Evolutionary conservation across 2,329 filamentous ascomycete species (phyloP), one percentile per base, ranked within the genome.

Genomic region (Microsporum audouinii): DNA sequence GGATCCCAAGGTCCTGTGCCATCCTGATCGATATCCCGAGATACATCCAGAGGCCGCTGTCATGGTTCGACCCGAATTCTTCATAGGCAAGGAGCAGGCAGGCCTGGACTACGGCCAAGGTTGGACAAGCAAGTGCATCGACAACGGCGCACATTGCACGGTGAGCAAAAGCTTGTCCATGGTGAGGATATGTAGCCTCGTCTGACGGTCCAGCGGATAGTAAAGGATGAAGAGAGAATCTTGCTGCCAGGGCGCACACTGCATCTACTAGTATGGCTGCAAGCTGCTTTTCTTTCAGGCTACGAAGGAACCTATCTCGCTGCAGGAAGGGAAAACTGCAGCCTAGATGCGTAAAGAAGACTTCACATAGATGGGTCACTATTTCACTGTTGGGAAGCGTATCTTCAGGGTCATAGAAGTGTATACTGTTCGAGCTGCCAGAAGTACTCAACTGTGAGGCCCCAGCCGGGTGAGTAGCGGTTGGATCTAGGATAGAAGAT

Each of bases 1-100:
- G 88, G 65, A 95, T 79, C 0, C 91, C 90, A 7, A 95, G 74
- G 68, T 91, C 87, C 63, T 89, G 83, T 0, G 87, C 87, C 84
- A 91, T 88, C 3, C 90, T 85, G 63, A 95, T 95, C 0, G 90
- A 87, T 58, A 92, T 86, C 0, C 90, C 91, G 1, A 95, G 79
- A 69, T 95, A 95, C 89, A 95, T 95, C 90, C 91, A 96, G 5
- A 96, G 74, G 0, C 89, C 89, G 71, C 89, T 95, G 69, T 95
- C 91, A 67, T 91, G 88, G 65, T 89, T 89, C 8, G 88, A 88
- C 0, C 90, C 91, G 66, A 96, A 95, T 49, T 91, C 87, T 66
- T 95, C 89, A 69, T 95, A 95, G 0, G 89, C 90, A 74, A 96
- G 83, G 33, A 96, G 76, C 8, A 95, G 75, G 57, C 87, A 91